Conservation (phyloP, 2,329 filamentous ascomycete species). For the Sordariomycetes sp. region DNA sequence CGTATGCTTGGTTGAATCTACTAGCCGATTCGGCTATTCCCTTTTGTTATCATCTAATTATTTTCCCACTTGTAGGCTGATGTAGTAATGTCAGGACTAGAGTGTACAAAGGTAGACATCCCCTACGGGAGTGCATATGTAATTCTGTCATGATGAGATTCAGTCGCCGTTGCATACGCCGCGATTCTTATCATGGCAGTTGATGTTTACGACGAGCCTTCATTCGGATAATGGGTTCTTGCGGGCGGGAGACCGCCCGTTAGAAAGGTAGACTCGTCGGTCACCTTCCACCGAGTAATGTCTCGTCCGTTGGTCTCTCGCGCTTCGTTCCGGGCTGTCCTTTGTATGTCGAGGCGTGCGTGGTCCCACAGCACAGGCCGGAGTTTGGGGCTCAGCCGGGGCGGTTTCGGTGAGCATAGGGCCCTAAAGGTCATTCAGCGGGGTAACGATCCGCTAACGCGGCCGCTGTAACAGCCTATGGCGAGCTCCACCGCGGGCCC, state of each 20-base stretch:
- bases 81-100: neutral
- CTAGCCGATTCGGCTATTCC: neutral
- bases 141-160: no score
- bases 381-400: neutral
- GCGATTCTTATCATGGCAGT: neutral
- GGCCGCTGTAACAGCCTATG: no score
- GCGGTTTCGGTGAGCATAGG: neutral
- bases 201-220: neutral
- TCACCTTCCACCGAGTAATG: neutral
- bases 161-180: neutral
- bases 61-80: neutral
- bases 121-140: no score
- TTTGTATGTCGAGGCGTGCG: neutral
- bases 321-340: neutral
- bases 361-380: neutral
- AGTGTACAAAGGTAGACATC: no score
- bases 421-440: no score
- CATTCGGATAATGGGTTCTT: neutral
- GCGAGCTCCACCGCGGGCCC: neutral
- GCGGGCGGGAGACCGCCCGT: neutral
- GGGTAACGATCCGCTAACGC: no score
- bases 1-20: neutral
- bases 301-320: neutral
- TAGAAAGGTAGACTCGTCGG: conserved; percentile 1
- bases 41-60: neutral